Evolutionary conservation across 495 filamentous ascomycete species (phyloP), one percentile per base, ranked within the genome.

Genomic region (Zalerion maritima): DNA sequence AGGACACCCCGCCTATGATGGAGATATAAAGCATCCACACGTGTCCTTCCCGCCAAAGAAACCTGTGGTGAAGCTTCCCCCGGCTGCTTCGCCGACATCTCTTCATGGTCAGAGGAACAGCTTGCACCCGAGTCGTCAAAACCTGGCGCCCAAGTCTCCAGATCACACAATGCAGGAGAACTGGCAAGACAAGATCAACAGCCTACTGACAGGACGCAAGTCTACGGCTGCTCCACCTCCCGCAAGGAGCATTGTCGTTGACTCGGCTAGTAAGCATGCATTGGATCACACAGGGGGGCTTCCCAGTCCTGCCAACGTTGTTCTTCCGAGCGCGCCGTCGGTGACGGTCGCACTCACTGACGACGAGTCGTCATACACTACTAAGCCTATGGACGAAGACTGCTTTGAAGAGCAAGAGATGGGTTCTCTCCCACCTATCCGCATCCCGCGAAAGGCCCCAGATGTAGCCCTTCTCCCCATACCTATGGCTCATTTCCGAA

Each of bases 391-490:
- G 41, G 75, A 74, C 18, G 81, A 87, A 37, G 78, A 77, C 33
- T 78, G 82, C 38, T 83, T 87, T 32, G 81, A 83, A 35, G 78
- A 86, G 45, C 78, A 78, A 35, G 81, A 84, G 49, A 78, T 76
- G 47, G 81, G 78, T 3, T 84, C 78, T 23, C 50, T 80, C 13
- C 80, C 80, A 7, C 62, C 69, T 19, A 69, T 87, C 10, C 69
- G 64, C 27, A 58, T 85, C 3, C 78, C 81, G 8, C 57, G 55
- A 14, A 62, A 60, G 33, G 64, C 70, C 15, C 73, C 77, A 5
- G 59, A 67, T 11, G 46, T 50, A 23, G 43, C 54, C 23, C 11
- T 25, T 25, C 23, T 12, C 23, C 11, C 11, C 23, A 25, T 25
- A 25, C 11, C 23, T 25, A 12, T 14, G 6, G 23, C 14, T 25